Evolutionary conservation across 495 filamentous ascomycete genomes (phyloP).

Genomic region (Penicillium mononematosum): DNA sequence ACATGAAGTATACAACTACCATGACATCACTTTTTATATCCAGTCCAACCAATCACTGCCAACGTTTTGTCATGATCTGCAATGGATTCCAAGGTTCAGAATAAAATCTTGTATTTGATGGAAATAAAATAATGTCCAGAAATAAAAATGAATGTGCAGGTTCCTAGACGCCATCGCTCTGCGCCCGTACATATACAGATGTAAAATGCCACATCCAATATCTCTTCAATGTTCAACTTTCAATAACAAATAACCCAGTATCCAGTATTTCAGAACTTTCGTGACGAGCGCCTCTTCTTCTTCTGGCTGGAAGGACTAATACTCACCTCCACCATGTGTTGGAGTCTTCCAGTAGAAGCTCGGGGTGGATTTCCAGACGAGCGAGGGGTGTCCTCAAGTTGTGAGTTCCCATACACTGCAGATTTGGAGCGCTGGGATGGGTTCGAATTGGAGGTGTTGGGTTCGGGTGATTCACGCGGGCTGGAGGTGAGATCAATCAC

Average conservation of each 20-base stretch:
- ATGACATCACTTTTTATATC: slow-evolving; percentile 18
- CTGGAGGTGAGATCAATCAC: slow-evolving; percentile 49
- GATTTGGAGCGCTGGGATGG: slow-evolving; percentile 4
- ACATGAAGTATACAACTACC: slow-evolving; percentile 5
- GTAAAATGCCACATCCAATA: not conserved
- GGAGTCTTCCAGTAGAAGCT: slow-evolving; percentile 22
- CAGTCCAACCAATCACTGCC: slow-evolving; percentile 16
- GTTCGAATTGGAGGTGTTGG: slow-evolving; percentile 16
- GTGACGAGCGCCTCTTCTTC: slow-evolving; percentile 24
- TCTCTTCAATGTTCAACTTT: not conserved
- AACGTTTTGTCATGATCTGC: slow-evolving; percentile 17
- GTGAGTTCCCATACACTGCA: slow-evolving; percentile 40
- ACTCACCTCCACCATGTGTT: slow-evolving; percentile 24
- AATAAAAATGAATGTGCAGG: slow-evolving; percentile 2
- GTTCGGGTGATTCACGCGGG: slow-evolving; percentile 32
- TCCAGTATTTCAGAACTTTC: slow-evolving; percentile 15
- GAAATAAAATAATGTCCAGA: slow-evolving; percentile 7
- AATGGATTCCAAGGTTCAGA: not conserved
- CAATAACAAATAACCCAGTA: not conserved
- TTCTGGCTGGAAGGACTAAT: slow-evolving; percentile 28
- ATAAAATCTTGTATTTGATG: not conserved
- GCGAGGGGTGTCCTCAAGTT: slow-evolving; percentile 27
- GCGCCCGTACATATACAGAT: slow-evolving; percentile 1
- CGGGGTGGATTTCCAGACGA: slow-evolving; percentile 21
- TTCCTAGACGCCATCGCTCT: slow-evolving; percentile 13